phyloP scores from a whole-genome alignment of 2,329 filamentous ascomycete genomes.

The Paracorniculantispora psalliotae region DNA sequence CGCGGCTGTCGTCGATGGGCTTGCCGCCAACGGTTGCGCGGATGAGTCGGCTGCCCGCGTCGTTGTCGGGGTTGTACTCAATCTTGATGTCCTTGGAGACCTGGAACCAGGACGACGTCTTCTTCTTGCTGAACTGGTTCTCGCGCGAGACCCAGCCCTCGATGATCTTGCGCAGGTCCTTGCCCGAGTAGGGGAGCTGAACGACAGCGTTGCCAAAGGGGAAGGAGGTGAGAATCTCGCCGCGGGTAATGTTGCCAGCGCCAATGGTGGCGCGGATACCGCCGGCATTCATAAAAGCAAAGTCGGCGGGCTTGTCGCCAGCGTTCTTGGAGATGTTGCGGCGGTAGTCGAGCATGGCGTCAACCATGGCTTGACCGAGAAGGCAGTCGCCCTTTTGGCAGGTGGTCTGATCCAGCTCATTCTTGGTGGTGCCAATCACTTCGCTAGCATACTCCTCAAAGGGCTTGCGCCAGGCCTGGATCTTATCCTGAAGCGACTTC shows the following conservation, averaged over 20 bases:
- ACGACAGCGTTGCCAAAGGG: constrained; percentile 63
- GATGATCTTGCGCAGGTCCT: constrained; percentile 51
- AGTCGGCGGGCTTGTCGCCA: constrained; percentile 39
- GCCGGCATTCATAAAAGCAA: constrained; percentile 59
- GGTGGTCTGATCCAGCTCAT: constrained; percentile 53
- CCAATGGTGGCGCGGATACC: constrained; percentile 61
- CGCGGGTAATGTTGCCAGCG: constrained; percentile 55
- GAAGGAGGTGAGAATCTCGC: constrained; percentile 59
- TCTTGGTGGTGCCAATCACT: constrained; percentile 49
- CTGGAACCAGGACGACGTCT: constrained; percentile 57
- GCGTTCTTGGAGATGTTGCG: constrained; percentile 37
- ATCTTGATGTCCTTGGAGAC: constrained; percentile 53
- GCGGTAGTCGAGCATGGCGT: constrained; percentile 59
- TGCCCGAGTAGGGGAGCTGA: constrained; percentile 49
- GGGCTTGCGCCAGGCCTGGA: constrained; percentile 53
- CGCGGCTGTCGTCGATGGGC: constrained; percentile 38
- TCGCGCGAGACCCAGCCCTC: constrained; percentile 53
- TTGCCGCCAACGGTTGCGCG: constrained; percentile 45
- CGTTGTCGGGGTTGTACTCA: constrained; percentile 49
- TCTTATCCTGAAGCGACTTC: constrained; percentile 49
- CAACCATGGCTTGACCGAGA: constrained; percentile 50
- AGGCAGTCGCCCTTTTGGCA: constrained; percentile 57
- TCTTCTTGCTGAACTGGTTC: constrained; percentile 49
- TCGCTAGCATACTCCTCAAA: constrained; percentile 57
- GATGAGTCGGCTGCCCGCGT: constrained; percentile 46